phyloP scores from a whole-genome alignment of 2,329 filamentous ascomycete genomes.

The Ustilaginoidea virens region DNA sequence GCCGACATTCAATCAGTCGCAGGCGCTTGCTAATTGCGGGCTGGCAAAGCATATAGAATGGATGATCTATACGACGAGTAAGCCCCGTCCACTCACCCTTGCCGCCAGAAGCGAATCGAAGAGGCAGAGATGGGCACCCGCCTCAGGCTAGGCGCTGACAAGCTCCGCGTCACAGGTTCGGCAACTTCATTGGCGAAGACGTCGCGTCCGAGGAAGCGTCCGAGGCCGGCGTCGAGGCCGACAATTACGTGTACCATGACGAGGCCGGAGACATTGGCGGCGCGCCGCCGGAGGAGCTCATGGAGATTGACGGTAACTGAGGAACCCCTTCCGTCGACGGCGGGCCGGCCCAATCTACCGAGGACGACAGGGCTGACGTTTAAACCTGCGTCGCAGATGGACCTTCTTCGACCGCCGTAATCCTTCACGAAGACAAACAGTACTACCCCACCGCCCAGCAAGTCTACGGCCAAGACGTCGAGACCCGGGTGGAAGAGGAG shows the following conservation, averaged over 20 bases:
- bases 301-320: constrained; percentile 71
- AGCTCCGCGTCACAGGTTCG: constrained; percentile 57
- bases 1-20: constrained; percentile 10
- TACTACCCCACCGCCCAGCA: constrained; percentile 98
- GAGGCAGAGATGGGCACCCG: no score
- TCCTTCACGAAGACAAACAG: constrained; percentile 97
- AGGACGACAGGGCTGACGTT: constrained; percentile 2
- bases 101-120: no score
- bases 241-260: constrained; percentile 71
- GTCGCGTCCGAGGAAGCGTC: constrained; percentile 74
- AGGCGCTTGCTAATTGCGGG: neutral
- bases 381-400: constrained; percentile 39
- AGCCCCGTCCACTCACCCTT: constrained; percentile 7
- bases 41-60: constrained; percentile 43
- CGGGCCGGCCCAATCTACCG: no score
- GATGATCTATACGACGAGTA: constrained; percentile 97
- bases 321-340: no score
- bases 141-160: no score
- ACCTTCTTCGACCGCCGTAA: constrained; percentile 88
- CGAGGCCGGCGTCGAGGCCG: constrained; percentile 56
- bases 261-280: constrained; percentile 50
- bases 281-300: constrained; percentile 62
- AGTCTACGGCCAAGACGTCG: constrained; percentile 85
- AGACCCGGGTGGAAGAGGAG: constrained; percentile 92
- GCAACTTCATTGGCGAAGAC: constrained; percentile 95